Base-by-base conservation (phyloP, 257 asterid genomes). In the Plantago major region DNA sequence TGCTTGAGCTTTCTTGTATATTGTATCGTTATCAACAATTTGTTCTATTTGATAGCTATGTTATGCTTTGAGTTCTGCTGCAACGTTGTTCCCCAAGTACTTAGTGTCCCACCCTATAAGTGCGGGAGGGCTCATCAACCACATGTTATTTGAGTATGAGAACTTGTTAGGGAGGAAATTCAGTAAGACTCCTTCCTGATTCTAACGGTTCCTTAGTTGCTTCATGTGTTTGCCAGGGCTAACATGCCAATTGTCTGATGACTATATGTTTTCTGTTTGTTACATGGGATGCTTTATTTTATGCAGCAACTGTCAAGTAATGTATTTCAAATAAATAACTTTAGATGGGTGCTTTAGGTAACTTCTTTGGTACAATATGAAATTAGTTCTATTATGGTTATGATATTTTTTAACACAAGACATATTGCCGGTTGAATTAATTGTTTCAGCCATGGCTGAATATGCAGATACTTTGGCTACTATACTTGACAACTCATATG, bases 111-210 rank as follows among this genome's bases (percentile, higher is more conserved):
- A 50, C 64, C 42, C 26, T 67, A 65, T 38, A 16, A 70, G 55
- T 1, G 97, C 97, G 0, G 78, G 98, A 65, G 98, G 98, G 44
- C 78, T 92, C 66, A 84, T 86, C 78, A 92, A 92, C 64, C 98
- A 92, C 84, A 92, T 92, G 86, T 76, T 89, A 10, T 72, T 81
- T 55, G 97, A 92, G 79, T 77, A 90, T 3, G 98, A 86, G 80
- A 73, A 70, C 74, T 67, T 82, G 45, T 70, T 86, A 5, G 96
- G 97, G 14, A 80, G 86, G 0, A 92, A 86, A 74, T 79, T 88
- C 73, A 83, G 89, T 74, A 66, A 73, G 71, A 56, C 71, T 77
- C 28, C 84, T 42, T 45, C 78, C 37, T 77, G 67, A 78, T 30
- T 53, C 54, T 57, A 61, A 70, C 72, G 63, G 5, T 15, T 40